Evolutionary conservation across 2,329 filamentous ascomycete genomes (phyloP).

Genomic region (Paracoccidioides brasiliensis): DNA sequence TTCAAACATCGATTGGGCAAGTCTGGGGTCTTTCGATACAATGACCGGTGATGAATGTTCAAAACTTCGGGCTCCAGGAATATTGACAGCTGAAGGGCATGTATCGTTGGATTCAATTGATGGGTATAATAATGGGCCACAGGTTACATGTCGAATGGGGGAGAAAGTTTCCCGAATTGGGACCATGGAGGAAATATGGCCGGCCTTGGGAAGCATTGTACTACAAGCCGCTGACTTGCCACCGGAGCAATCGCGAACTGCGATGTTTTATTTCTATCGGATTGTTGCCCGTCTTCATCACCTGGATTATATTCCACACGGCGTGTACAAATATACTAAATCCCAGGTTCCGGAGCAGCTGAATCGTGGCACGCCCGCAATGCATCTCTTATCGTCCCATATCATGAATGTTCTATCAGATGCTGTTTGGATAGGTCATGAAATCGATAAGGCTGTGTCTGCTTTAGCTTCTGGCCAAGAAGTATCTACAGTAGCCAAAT

Average conservation of each 20-base stretch:
- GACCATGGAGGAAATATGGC: slow-evolving; percentile 28
- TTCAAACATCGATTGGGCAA: slow-evolving; percentile 20
- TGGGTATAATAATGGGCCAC: slow-evolving; percentile 9
- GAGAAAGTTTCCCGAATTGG: slow-evolving; percentile 5
- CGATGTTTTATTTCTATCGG: slow-evolving; percentile 34
- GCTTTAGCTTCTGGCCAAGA: slow-evolving; percentile 26
- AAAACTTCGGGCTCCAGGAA: not conserved
- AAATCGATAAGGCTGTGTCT: slow-evolving; percentile 25
- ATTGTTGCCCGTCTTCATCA: slow-evolving; percentile 35
- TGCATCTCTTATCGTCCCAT: slow-evolving; percentile 31
- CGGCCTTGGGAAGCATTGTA: slow-evolving; percentile 28
- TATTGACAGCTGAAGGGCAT: not conserved
- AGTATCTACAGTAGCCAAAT: slow-evolving; percentile 23
- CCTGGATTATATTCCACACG: slow-evolving; percentile 29
- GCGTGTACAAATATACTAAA: slow-evolving; percentile 29
- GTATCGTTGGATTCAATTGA: slow-evolving; percentile 6
- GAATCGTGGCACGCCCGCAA: slow-evolving; percentile 28
- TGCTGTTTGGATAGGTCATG: slow-evolving; percentile 32
- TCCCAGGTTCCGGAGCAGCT: slow-evolving; percentile 16
- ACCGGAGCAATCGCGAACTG: slow-evolving; percentile 21
- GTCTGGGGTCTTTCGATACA: slow-evolving; percentile 18
- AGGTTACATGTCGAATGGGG: slow-evolving; percentile 6
- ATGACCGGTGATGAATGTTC: slow-evolving; percentile 13
- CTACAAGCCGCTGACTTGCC: slow-evolving; percentile 28
- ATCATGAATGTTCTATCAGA: slow-evolving; percentile 37